phyloP scores from a whole-genome alignment of 2,329 filamentous ascomycete species.

The Aspergillus neotritici region DNA sequence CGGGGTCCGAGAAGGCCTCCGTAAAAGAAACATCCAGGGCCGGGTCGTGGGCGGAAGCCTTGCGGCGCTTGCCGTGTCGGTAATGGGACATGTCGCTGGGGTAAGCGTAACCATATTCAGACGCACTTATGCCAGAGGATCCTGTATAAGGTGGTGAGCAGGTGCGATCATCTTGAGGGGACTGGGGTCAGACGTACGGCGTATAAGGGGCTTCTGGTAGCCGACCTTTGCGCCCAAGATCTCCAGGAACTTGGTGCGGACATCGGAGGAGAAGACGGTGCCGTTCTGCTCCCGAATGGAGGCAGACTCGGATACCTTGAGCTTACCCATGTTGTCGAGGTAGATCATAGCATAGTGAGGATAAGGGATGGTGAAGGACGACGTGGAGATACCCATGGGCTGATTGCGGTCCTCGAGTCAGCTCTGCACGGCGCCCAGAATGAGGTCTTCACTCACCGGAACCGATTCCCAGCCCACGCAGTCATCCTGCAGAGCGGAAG shows the following conservation, averaged over 20 bases:
- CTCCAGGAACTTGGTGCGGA: conserved; percentile 33
- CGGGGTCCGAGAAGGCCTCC: conserved; percentile 19
- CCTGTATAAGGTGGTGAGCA: conserved; percentile 3
- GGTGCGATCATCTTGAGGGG: neutral
- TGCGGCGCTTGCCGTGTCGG: conserved; percentile 29
- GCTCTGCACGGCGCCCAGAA: neutral
- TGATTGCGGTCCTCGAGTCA: conserved; percentile 8
- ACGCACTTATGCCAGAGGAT: conserved; percentile 13
- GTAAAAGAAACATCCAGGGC: conserved; percentile 13
- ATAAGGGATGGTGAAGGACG: conserved; percentile 26
- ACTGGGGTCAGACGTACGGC: conserved; percentile 21
- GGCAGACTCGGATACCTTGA: conserved; percentile 29
- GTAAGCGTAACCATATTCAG: conserved; percentile 14
- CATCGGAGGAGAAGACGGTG: conserved; percentile 30
- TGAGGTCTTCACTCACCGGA: conserved; percentile 21
- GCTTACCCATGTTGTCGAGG: conserved; percentile 28
- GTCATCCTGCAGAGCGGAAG: conserved; percentile 25
- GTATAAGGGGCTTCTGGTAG: conserved; percentile 22
- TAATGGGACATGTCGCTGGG: conserved; percentile 8
- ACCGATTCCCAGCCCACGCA: conserved; percentile 25
- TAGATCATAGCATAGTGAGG: conserved; percentile 35
- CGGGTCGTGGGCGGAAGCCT: conserved; percentile 15
- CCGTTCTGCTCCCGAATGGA: conserved; percentile 28
- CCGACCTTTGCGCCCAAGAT: conserved; percentile 27
- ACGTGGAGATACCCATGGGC: conserved; percentile 25